Percentiles rank a stretch among this genome's conserved stretches.
phyloP scores from a whole-genome alignment of 75 land plant genomes.

The Pinus albicaulis region DNA sequence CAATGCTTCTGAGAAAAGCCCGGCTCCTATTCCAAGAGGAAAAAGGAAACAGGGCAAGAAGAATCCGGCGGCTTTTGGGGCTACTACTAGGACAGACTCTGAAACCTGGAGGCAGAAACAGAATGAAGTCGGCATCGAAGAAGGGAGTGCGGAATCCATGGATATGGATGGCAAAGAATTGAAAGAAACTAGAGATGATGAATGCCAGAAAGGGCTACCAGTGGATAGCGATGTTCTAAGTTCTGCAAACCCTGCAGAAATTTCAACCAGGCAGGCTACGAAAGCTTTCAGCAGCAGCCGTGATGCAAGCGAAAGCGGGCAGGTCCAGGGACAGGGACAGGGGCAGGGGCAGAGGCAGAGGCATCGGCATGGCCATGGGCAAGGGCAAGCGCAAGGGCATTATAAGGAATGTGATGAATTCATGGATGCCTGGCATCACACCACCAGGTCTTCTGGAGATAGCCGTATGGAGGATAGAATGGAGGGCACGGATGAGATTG shows the following conservation, averaged over 20 bases:
- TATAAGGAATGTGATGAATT: too few relatives aligned
- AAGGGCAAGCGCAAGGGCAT: too few relatives aligned
- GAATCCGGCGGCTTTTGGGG: slow-evolving; percentile 1
- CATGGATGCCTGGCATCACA: not conserved
- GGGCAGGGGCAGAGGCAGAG: too few relatives aligned
- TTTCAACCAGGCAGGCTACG: not conserved
- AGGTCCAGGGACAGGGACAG: too few relatives aligned
- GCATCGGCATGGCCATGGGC: too few relatives aligned
- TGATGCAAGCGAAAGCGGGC: not conserved
- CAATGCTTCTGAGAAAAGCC: not conserved
- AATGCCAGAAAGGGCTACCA: not conserved
- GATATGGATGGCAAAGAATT: not conserved
- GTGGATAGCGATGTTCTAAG: slow-evolving; percentile 1
- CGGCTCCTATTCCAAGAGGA: not conserved
- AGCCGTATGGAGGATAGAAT: slow-evolving; percentile 24
- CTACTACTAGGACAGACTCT: not conserved
- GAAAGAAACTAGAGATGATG: not conserved
- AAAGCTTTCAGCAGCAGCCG: slow-evolving; percentile 7
- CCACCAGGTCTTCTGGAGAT: slow-evolving; percentile 11
- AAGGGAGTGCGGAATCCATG: slow-evolving; percentile 1
- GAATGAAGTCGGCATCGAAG: not conserved
- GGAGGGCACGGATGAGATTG: slow-evolving; percentile 13
- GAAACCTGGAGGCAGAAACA: too few relatives aligned
- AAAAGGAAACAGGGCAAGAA: slow-evolving; percentile 2
- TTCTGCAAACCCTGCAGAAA: not conserved